These are phyloP conservation scores for Shiraia sp. DNA, from an alignment of 2,329 filamentous ascomycete genomes.

Conservation along the genomic window DNA sequence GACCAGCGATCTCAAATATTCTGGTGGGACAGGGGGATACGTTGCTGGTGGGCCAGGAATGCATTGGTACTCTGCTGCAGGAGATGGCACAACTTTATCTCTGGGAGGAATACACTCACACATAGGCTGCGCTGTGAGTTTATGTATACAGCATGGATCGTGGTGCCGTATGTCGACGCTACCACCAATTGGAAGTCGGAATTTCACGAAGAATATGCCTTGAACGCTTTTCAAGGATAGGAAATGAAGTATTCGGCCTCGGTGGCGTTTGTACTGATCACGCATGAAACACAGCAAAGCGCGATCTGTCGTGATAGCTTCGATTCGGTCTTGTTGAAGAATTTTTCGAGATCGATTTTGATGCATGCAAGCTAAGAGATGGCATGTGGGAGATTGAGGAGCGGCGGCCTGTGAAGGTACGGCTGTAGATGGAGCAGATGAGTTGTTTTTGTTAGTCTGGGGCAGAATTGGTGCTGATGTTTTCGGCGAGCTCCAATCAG, in stretches of 20 bases:
- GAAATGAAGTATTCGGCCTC: slow-evolving; percentile 8
- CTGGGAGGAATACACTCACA: slow-evolving; percentile 30
- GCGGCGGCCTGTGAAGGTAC: background rate
- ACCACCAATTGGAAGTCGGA: slow-evolving; percentile 18
- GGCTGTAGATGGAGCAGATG: background rate
- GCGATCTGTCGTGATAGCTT: slow-evolving; percentile 18
- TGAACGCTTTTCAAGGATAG: slow-evolving; percentile 20
- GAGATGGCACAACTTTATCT: slow-evolving; percentile 23
- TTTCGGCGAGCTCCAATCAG: background rate
- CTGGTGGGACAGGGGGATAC: slow-evolving; percentile 26
- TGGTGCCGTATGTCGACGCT: slow-evolving; percentile 26
- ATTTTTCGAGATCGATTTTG: slow-evolving; percentile 9
- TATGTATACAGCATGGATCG: slow-evolving; percentile 13
- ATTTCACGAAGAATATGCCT: slow-evolving; percentile 26
- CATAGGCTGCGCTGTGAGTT: background rate
- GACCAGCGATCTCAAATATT: slow-evolving; percentile 24
- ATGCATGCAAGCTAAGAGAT: slow-evolving; percentile 27
- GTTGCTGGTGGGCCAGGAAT: slow-evolving; percentile 17
- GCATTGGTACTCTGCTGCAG: slow-evolving; percentile 28
- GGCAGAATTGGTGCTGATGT: slow-evolving; percentile 3
- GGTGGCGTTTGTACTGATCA: slow-evolving; percentile 10
- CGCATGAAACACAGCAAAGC: slow-evolving; percentile 21
- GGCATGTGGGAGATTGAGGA: slow-evolving; percentile 10
- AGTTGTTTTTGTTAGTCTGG: slow-evolving; percentile 7
- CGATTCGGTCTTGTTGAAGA: slow-evolving; percentile 23